A percentile compares a stretch with the other conserved stretches of the same genome.
Conservation (phyloP, 257 asterid species). For the Nicotiana sylvestris region DNA sequence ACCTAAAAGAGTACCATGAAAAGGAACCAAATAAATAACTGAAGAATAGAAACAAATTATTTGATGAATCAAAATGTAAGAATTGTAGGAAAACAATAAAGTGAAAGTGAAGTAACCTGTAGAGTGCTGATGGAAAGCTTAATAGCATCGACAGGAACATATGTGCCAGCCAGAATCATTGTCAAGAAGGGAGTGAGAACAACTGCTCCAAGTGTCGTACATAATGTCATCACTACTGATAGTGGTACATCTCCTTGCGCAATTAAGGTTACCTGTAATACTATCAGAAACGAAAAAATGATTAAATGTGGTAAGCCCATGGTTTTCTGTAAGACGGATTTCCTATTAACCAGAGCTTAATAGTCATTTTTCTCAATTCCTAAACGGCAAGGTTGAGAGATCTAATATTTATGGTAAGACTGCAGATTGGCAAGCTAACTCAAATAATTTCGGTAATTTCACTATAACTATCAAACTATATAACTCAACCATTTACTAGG, state of each 20-base stretch:
- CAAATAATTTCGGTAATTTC: neutral
- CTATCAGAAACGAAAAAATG: constrained; percentile 35
- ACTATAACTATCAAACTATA: neutral
- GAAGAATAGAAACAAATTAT: neutral
- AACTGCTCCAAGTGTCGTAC: constrained; percentile 86
- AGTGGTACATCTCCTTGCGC: constrained; percentile 90
- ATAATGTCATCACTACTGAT: constrained; percentile 83
- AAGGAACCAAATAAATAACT: neutral
- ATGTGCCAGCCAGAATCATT: constrained; percentile 79
- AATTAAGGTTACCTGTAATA: constrained; percentile 82
- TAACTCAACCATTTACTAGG: neutral
- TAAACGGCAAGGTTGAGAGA: neutral
- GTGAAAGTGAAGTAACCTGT: constrained; percentile 45
- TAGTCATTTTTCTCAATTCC: neutral
- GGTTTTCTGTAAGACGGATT: neutral
- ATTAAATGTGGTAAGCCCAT: constrained; percentile 5
- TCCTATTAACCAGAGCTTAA: neutral
- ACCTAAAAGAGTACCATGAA: constrained; percentile 41
- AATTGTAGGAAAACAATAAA: neutral
- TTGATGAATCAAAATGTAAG: neutral
- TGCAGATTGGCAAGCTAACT: neutral
- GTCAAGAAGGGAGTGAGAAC: constrained; percentile 77
- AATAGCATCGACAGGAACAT: constrained; percentile 68
- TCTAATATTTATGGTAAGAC: neutral
- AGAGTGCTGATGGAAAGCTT: constrained; percentile 84